Evolutionary conservation across 208 protist genomes (phyloP), one percentile per base, ranked within the genome.

Genomic region (Jaenimonas drosophilae): DNA sequence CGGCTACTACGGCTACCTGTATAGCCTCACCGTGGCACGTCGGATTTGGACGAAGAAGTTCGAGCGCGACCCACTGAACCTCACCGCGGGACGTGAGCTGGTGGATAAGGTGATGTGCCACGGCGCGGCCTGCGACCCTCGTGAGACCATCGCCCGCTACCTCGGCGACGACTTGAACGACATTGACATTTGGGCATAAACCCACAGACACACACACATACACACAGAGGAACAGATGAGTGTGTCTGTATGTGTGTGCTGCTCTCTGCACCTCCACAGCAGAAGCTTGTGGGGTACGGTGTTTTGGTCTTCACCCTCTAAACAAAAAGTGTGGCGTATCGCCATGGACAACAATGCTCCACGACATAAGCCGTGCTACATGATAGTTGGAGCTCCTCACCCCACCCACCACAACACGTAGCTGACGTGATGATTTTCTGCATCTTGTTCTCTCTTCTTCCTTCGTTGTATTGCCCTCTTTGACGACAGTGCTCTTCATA

Each of bases 41-140:
- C 78, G 84, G 21, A 92, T 96, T 46, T 96, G 91, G 88, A 43
- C 70, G 4, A 85, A 84, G 46, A 94, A 93, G 53, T 96, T 95
- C 28, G 74, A 71, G 49, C 59, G 55, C 36, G 67, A 96, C 51
- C 87, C 90, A 5, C 66, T 95, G 7, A 95, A 89, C 57, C 68
- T 80, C 32, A 70, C 72, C n/a, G 77, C 79, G 16, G 85, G 89
- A 7, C 53, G 65, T 21, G 74, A 90, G 52, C 58, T 92, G 29
- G 76, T 86, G 29, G 50, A 87, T 11, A 81, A 88, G 57, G 85
- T 92, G n/a, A 88, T 96, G 76, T 42, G 62, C 2, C 54, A 81
- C 53, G 89, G 85, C 25, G 89, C 78, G n/a, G 78, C 80, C 25
- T 91, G 85, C 45, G 66, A 96, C 57, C 73, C 82, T 21, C 64